Conservation (phyloP, 129 eudicot species). For the Solidago caesia region DNA sequence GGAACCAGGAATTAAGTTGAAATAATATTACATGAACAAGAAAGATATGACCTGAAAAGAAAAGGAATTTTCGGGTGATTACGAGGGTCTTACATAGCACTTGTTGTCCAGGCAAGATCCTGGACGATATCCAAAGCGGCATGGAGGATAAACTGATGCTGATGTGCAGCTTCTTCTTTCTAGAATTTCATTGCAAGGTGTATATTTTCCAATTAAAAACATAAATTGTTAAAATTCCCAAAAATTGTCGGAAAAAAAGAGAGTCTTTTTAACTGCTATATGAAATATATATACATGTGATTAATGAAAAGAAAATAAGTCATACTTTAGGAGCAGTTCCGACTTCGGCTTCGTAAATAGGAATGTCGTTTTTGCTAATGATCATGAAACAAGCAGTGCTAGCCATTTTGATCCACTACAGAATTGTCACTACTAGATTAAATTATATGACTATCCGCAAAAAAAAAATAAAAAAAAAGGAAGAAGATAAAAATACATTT, state of each 20-base stretch:
- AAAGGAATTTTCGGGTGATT: not conserved
- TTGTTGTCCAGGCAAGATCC: slow-evolving; percentile 95
- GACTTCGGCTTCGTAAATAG: slow-evolving; percentile 98
- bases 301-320: not conserved
- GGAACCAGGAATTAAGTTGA: slow-evolving; percentile 29
- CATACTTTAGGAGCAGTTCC: slow-evolving; percentile 91
- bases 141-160: slow-evolving; percentile 90
- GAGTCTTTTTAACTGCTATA: too few species aligned
- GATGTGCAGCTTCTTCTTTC: slow-evolving; percentile 98
- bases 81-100: slow-evolving; percentile 72
- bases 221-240: too few species aligned
- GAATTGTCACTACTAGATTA: too few species aligned
- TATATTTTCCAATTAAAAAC: not conserved
- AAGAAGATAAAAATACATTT: too few species aligned
- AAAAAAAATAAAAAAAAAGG: too few species aligned
- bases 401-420: too few species aligned
- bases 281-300: not conserved
- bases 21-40: not conserved
- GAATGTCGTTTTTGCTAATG: slow-evolving; percentile 47
- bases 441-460: too few species aligned
- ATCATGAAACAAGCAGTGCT: too few species aligned
- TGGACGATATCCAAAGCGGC: slow-evolving; percentile 95
- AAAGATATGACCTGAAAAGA: not conserved
- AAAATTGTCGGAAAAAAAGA: too few species aligned
- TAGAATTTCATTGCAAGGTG: slow-evolving; percentile 29